Base-by-base conservation (phyloP, 805 yeast species). In the Candida nitratophila region DNA sequence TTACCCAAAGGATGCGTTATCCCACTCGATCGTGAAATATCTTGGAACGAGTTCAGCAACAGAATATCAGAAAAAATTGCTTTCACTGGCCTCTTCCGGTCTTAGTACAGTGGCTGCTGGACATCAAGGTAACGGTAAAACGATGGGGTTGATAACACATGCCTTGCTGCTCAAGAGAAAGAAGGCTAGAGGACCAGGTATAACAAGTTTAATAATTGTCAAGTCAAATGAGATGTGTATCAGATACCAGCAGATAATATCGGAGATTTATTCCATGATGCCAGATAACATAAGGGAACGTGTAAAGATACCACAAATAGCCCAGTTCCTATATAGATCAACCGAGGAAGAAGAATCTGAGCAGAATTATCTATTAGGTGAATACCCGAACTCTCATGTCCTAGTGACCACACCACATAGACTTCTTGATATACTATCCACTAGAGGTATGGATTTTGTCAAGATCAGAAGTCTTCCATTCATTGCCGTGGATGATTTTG, bases 341-440 rank as follows among this genome's bases (percentile, higher is more conserved):
- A 48, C 50, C 17, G 47, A 46, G 3, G 52, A 44, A 8, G 51
- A 48, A 17, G 67, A 63, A 44, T 4, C 36, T 8, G 20, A 42
- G 15, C 67, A 62, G 44, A 57, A 59, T 33, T 50, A 44, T 19
- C 36, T 42, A 6, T 41, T 61, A 6, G 52, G 51, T 1, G 52
- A 52, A 8, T 19, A 17, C 17, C 57, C 56, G 17, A 44, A 50
- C 6, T 69, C 69, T 2, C 64, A 61, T 42, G 46, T 64, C 11
- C 33, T 66, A 17, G 61, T 66, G 2, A 20, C 64, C 1, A 66
- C 70, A 0, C 69, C 70, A 3, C 66, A 59, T 20, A 53, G 69
- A 47, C 42, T 66, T n/a, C 42, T 65, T 14, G 70, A 65, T 47
- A 29, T 65, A 26, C 46, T 65, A 19, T 55, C 67, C 12, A 52